Conservation (phyloP, 257 asterid species). For the Solanum chiquidenum region DNA sequence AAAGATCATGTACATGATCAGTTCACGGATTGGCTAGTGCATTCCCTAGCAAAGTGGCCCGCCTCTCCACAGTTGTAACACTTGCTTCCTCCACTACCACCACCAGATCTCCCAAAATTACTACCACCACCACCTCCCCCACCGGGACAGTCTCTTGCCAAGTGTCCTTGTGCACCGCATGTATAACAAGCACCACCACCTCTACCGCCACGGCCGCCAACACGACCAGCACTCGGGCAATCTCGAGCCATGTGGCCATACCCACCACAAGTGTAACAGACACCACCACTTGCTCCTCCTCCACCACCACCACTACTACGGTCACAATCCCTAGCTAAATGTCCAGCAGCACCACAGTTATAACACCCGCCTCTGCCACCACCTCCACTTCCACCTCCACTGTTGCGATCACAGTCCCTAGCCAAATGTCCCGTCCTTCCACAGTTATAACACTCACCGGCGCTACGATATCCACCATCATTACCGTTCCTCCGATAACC, state of each 20-base stretch:
- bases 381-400: neutral
- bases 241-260: conserved; percentile 53
- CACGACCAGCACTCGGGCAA: conserved; percentile 25
- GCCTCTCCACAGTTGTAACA: conserved; percentile 64
- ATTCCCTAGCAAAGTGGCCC: conserved; percentile 78
- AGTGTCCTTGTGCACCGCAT: conserved; percentile 60
- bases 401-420: conserved; percentile 26
- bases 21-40: conserved; percentile 19
- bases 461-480: conserved; percentile 12
- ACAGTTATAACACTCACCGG: conserved; percentile 35
- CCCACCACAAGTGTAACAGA: conserved; percentile 60
- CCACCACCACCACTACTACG: neutral
- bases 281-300: conserved; percentile 28
- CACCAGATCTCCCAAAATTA: conserved; percentile 24
- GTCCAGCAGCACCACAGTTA: conserved; percentile 28
- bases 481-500: conserved; percentile 15
- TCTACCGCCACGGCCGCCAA: conserved; percentile 16
- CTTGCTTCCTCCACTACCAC: conserved; percentile 27
- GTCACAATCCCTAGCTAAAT: conserved; percentile 29
- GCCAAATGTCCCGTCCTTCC: conserved; percentile 30
- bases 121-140: conserved; percentile 17
- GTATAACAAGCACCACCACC: conserved; percentile 32
- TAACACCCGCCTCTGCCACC: conserved; percentile 23
- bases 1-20: neutral
- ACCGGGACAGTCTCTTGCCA: conserved; percentile 61